phyloP scores from a whole-genome alignment of 192 early-diverging fungal genomes.

The Coemansia furcata region DNA sequence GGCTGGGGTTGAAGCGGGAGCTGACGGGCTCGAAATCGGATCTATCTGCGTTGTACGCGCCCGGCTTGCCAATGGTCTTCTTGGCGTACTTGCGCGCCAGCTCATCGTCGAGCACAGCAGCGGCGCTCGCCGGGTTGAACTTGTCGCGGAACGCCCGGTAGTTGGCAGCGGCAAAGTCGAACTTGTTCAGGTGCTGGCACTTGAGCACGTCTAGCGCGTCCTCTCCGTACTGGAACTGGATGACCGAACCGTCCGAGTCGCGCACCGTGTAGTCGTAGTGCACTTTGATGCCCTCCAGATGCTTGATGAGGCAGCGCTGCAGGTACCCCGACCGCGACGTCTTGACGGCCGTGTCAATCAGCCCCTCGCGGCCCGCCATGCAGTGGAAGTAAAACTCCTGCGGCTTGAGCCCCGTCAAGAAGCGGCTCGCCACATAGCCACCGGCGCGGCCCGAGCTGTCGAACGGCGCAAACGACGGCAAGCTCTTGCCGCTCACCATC shows the following conservation, averaged over 20 bases:
- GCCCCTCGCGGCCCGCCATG: slow-evolving; percentile 99
- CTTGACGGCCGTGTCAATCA: slow-evolving; percentile 99
- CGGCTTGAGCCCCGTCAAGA: slow-evolving; percentile 97
- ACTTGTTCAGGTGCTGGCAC: slow-evolving; percentile 84
- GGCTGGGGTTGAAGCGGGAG: slow-evolving; percentile 76
- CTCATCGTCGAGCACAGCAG: slow-evolving; percentile 66
- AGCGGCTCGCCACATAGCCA: slow-evolving; percentile 95
- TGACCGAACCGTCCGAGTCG: slow-evolving; percentile 87
- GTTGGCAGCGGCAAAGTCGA: slow-evolving; percentile 94
- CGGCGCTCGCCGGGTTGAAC: slow-evolving; percentile 70
- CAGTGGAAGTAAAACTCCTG: slow-evolving; percentile 91
- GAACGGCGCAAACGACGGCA: slow-evolving; percentile 91
- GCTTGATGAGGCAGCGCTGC: slow-evolving; percentile 99
- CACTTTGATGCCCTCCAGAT: slow-evolving; percentile 90
- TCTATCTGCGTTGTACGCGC: slow-evolving; percentile 23
- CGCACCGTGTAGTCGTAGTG: slow-evolving; percentile 98
- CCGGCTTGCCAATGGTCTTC: slow-evolving; percentile 70
- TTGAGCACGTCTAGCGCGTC: slow-evolving; percentile 96
- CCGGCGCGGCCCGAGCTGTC: slow-evolving; percentile 89
- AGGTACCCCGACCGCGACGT: slow-evolving; percentile 98
- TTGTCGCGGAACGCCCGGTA: slow-evolving; percentile 76
- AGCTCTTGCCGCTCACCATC: slow-evolving; percentile 95
- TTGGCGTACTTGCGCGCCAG: slow-evolving; percentile 74
- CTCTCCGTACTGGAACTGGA: slow-evolving; percentile 99
- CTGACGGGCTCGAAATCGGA: slow-evolving; percentile 67